Percentiles rank a stretch among this genome's conserved stretches.
phyloP scores from a whole-genome alignment of 352 stramenopile species.

The Phytophthora sansomeana region DNA sequence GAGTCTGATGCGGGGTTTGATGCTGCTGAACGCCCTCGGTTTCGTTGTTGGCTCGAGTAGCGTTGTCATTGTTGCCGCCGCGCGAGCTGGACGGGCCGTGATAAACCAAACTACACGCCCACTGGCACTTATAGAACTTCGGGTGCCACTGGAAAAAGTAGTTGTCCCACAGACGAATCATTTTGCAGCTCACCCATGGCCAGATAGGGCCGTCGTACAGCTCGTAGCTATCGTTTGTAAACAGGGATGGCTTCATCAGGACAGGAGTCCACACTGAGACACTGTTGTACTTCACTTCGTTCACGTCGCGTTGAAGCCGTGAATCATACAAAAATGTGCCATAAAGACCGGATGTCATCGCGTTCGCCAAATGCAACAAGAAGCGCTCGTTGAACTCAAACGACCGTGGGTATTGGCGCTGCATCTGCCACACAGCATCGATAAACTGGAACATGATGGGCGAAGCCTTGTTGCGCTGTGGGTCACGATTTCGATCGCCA shows the following conservation, averaged over 20 bases:
- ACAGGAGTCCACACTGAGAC: constrained; percentile 87
- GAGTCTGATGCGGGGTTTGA: constrained; percentile 20
- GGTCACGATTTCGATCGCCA: constrained; percentile 77
- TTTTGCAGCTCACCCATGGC: constrained; percentile 83
- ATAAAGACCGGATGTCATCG: constrained; percentile 82
- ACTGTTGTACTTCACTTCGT: constrained; percentile 57
- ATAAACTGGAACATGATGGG: constrained; percentile 91
- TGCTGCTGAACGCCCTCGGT: constrained; percentile 19
- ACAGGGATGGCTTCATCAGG: constrained; percentile 55
- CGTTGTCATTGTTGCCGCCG: constrained; percentile 6
- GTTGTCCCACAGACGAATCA: constrained; percentile 81
- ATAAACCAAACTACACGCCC: constrained; percentile 65
- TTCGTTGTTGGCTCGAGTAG: constrained; percentile 1
- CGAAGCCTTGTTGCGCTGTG: constrained; percentile 79
- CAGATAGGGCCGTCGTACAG: constrained; percentile 66
- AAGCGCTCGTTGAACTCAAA: constrained; percentile 92
- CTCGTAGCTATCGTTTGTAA: constrained; percentile 62
- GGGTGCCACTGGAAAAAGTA: constrained; percentile 91
- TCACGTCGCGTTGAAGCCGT: constrained; percentile 70
- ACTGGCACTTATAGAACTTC: constrained; percentile 84
- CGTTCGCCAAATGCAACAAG: constrained; percentile 82
- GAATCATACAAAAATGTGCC: constrained; percentile 88
- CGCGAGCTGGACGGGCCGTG: constrained; percentile 32
- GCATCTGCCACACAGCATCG: constrained; percentile 86
- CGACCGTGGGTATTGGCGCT: constrained; percentile 77